phyloP scores from a whole-genome alignment of 495 filamentous ascomycete genomes.

The Penicillium verhagenii region DNA sequence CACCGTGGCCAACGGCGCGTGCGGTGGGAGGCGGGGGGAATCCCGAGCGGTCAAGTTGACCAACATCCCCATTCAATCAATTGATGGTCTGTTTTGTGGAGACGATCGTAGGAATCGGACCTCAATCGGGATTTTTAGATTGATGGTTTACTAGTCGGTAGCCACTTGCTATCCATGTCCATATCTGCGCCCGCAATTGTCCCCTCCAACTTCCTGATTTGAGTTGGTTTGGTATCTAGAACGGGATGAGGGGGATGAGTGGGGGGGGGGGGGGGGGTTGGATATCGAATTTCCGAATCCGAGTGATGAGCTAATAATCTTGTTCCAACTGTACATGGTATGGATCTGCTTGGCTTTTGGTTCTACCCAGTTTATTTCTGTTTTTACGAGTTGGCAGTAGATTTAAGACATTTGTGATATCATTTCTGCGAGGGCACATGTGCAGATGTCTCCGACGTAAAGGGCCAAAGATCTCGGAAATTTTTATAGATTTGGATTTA shows the following conservation, averaged over 20 bases:
- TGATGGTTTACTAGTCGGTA: too few species aligned
- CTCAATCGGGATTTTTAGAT: not conserved
- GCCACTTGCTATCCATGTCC: not conserved
- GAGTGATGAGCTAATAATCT: not conserved
- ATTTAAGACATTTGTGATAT: too few species aligned
- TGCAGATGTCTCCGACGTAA: too few species aligned
- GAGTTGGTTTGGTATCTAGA: not conserved
- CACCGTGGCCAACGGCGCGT: not conserved
- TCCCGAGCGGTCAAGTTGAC: too few species aligned
- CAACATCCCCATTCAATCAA: not conserved
- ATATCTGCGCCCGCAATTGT: too few species aligned
- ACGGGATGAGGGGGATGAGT: not conserved
- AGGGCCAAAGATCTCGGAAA: too few species aligned
- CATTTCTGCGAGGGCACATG: too few species aligned
- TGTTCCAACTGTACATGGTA: not conserved
- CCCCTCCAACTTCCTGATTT: too few species aligned
- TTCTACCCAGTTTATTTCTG: not conserved
- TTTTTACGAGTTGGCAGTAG: not conserved
- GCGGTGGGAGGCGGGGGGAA: too few species aligned
- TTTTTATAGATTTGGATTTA: too few species aligned
- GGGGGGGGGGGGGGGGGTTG: not conserved
- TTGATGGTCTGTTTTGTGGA: too few species aligned
- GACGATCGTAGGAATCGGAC: not conserved
- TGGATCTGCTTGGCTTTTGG: not conserved
- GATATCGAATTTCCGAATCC: not conserved